These are phyloP conservation scores for Debaryomyces tyrocola DNA, from an alignment of 805 yeast species.

Conservation along the genomic window DNA sequence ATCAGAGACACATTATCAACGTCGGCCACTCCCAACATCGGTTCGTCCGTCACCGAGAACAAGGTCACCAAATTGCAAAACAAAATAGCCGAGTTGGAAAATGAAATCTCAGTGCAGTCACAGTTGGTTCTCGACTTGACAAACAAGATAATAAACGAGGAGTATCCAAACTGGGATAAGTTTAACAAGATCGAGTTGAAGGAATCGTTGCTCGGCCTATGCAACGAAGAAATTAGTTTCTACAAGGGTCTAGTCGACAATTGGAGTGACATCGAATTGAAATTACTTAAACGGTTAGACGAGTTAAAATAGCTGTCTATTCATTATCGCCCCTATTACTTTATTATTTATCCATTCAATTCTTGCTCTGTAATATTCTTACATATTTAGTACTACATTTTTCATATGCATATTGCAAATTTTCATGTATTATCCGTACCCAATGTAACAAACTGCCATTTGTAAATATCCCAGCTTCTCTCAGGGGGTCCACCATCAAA, in stretches of 20 bases:
- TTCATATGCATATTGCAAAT: no score
- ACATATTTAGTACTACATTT: no score
- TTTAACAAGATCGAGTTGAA: constrained; percentile 79
- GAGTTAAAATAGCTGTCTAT: constrained; percentile 13
- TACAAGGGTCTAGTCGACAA: constrained; percentile 66
- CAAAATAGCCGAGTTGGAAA: constrained; percentile 44
- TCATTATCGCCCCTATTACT: neutral
- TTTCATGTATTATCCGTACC: no score
- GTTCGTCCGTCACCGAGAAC: constrained; percentile 41
- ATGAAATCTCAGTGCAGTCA: constrained; percentile 45
- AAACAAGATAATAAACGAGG: constrained; percentile 45
- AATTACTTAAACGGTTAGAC: constrained; percentile 23
- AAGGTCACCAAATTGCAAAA: constrained; percentile 44
- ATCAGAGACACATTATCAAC: constrained; percentile 53
- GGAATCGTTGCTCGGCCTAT: constrained; percentile 65
- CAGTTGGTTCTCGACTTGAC: constrained; percentile 48
- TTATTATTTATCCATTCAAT: no score
- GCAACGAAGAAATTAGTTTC: constrained; percentile 74
- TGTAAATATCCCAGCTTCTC: no score
- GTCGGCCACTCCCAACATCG: constrained; percentile 43
- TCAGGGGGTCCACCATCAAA: no score
- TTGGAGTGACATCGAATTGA: constrained; percentile 61
- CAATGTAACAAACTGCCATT: no score
- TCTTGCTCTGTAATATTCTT: no score
- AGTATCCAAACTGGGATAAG: constrained; percentile 68